Percentiles rank a stretch among this genome's conserved stretches.
Conservation (phyloP, 2,329 filamentous ascomycete species). For the Pseudohalonectria lignicola region DNA sequence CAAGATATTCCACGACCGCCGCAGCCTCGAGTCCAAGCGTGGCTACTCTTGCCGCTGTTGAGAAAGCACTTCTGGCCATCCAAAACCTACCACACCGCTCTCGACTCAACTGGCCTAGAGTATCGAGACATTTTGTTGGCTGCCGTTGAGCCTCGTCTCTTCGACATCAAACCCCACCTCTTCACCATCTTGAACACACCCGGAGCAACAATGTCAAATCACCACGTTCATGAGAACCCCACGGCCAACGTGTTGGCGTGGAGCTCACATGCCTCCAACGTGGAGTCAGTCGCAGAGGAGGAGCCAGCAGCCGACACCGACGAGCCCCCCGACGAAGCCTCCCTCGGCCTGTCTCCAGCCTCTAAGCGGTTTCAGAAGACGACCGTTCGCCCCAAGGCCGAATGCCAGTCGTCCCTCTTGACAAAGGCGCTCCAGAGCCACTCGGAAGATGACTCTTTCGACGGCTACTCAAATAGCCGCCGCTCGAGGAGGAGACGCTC, state of each 20-base stretch:
- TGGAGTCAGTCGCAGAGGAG: slow-evolving; percentile 34
- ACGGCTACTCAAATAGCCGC: slow-evolving; percentile 22
- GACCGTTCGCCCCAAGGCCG: slow-evolving; percentile 32
- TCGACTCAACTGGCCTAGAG: no score
- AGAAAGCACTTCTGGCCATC: no score
- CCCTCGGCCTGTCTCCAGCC: slow-evolving; percentile 11
- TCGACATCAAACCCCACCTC: no score
- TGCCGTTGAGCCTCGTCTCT: no score
- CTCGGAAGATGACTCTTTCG: slow-evolving; percentile 43
- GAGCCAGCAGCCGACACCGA: slow-evolving; percentile 70
- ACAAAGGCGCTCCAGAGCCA: slow-evolving; percentile 70
- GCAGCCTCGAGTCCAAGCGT: no score
- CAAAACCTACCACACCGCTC: no score
- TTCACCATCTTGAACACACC: no score
- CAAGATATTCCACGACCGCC: no score
- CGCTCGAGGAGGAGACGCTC: slow-evolving; percentile 43
- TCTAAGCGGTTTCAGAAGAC: slow-evolving; percentile 34
- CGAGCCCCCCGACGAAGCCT: slow-evolving; percentile 66
- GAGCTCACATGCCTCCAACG: slow-evolving; percentile 29
- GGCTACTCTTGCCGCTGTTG: no score
- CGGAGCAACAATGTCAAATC: not conserved
- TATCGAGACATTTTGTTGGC: no score
- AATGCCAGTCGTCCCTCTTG: slow-evolving; percentile 68
- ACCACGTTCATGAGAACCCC: slow-evolving; percentile 7
- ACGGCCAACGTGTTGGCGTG: slow-evolving; percentile 33